These are phyloP conservation scores for Erodium maritimum DNA, from an alignment of 345 rosid species.

Conservation along the genomic window DNA sequence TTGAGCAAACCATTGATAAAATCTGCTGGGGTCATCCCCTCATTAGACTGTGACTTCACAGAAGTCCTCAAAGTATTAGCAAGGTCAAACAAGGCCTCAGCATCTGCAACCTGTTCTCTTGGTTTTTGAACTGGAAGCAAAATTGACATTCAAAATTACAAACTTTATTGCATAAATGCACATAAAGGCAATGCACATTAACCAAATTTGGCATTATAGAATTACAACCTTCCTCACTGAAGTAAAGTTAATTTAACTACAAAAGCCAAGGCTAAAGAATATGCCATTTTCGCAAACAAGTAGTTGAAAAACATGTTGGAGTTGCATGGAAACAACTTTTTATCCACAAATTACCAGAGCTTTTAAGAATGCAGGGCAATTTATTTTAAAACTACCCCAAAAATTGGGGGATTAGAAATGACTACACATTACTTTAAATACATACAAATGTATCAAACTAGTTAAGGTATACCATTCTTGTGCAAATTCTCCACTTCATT, in stretches of 20 bases:
- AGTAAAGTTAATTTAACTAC: no score
- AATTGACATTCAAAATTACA: constrained; percentile 1
- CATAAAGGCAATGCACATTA: not conserved
- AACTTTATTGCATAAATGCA: not conserved
- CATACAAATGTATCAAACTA: no score
- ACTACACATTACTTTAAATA: no score
- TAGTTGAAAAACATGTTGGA: no score
- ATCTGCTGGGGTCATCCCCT: constrained; percentile 53
- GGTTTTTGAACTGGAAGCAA: constrained; percentile 55
- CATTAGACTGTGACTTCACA: constrained; percentile 54
- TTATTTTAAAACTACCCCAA: no score
- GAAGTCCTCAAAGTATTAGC: constrained; percentile 55
- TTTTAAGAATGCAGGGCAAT: no score
- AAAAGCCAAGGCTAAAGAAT: not conserved
- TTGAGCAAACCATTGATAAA: constrained; percentile 40
- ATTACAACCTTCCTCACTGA: no score
- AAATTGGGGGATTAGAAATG: no score
- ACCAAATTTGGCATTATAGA: no score
- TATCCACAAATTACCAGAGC: no score
- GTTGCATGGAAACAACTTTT: no score
- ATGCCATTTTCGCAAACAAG: no score
- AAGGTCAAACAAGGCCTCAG: constrained; percentile 77
- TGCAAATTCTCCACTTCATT: constrained; percentile 62
- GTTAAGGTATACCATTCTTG: constrained; percentile 52
- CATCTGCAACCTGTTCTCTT: constrained; percentile 88